Evolutionary conservation across 345 rosid species (phyloP), one percentile per base, ranked within the genome.

Genomic region (Limnanthes douglasii): DNA sequence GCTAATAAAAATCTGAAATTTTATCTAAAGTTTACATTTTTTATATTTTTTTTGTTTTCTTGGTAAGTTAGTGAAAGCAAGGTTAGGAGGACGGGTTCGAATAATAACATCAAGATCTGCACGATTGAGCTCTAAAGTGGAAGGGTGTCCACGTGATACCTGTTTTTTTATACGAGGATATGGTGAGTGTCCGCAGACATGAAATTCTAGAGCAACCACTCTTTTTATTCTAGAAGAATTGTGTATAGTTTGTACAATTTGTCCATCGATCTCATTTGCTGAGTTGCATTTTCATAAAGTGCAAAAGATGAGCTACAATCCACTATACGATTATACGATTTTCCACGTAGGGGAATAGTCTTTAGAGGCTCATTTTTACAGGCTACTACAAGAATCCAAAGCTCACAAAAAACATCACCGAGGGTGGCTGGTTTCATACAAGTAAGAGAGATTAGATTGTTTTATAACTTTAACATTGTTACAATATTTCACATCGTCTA

Each of bases 341-440:
- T 76, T 51, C 55, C 95, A 16, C 53, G 75, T 2, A 95, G 98
- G 0, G 98, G 83, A 66, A 66, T 90, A 12, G 83, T 93, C 11
- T 62, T 90, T 14, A 56, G 82, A 61, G 98, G 98, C 31, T 60
- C 7, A 10, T 90, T 11, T 90, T 83, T 31, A 35, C 86, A 3
- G 92, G 67, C 8, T 90, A 90, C 48, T 74, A 79, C 64, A 90
- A 83, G 65, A 72, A 77, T 56, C 92, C 84, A 20, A 72, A 79
- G 30, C 78, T 84, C 20, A 83, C 98, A 3, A 60, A 46, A 15
- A 73, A 90, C 42, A 51, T 69, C 60, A 59, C 83, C 18, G 53
- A 40, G 51, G 95, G 79, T 34, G 95, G 98, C 27, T 90, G 98
- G 98, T 90, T 90, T 53, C 92, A 90, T 46, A 90, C 98, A 60